Evolutionary conservation across 2,329 filamentous ascomycete genomes (phyloP), one percentile per base, ranked within the genome.

Genomic region (Dactylellina leptospora): DNA sequence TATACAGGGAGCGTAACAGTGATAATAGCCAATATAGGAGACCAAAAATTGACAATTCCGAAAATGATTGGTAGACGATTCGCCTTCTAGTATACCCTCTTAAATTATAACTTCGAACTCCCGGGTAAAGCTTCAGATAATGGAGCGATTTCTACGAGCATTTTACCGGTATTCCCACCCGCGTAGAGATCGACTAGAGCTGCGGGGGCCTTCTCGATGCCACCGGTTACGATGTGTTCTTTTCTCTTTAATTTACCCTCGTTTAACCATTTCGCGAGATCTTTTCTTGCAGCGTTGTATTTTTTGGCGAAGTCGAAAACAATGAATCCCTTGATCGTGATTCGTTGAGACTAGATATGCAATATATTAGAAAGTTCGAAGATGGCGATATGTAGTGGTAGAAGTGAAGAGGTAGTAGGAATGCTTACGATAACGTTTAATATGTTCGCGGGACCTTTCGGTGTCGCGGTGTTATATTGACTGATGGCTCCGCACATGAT

Each of bases 231-330:
- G 64, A 93, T 84, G 1, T 87, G 88, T 79, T 92, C 88, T 78
- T 88, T 87, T 64, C 87, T 81, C 84, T 90, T 86, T 74, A 93
- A 79, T 81, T 88, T 90, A 53, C 90, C 90, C 78, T 91, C 86
- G 1, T 82, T 81, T n/a, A 91, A 78, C 89, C 90, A 92, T 74
- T 85, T 79, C 0, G 84, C 83, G 11, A 92, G 81, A 75, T 91
- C 83, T 77, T 84, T 81, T 75, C 84, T 80, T 0, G 88, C 90
- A 42, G 80, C 78, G 0, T 82, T 77, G 77, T 85, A 90, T 76
- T 88, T 82, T 56, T 84, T 81, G 3, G 79, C 80, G 76, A 84
- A 90, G 78, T 92, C 90, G 61, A 90, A 85, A 51, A 91, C 85
- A 73, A 92, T 88, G 80, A 93, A 92, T 0, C 88, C 88, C 80